Evolutionary conservation across 352 stramenopile genomes (phyloP).

Genomic region (Stramenopiles sp.): DNA sequence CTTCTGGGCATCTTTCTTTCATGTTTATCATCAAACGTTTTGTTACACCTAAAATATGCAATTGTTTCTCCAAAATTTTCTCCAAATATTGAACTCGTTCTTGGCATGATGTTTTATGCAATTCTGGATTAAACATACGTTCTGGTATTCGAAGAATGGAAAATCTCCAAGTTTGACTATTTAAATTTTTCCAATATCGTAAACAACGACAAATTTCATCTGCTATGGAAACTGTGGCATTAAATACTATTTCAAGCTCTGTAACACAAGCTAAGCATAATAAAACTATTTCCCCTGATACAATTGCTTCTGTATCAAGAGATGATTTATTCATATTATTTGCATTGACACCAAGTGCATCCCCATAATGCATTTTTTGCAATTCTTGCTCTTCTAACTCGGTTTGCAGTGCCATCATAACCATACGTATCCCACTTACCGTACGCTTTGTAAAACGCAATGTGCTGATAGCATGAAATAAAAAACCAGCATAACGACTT

Average conservation of each 20-base stretch:
- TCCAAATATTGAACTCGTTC: not conserved
- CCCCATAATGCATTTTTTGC: not conserved
- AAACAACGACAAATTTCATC: not conserved
- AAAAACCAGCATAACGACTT: not conserved
- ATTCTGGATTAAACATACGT: not conserved
- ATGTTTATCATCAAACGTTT: not conserved
- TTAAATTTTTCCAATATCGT: not conserved
- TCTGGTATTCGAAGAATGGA: not conserved
- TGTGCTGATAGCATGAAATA: not conserved
- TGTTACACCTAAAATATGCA: not conserved
- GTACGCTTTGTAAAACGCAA: not conserved
- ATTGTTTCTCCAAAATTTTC: not conserved
- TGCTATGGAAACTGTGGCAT: not conserved
- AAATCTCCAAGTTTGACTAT: not conserved
- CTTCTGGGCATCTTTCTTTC: not conserved
- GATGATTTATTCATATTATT: not conserved
- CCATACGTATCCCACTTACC: not conserved
- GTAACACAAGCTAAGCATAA: not conserved
- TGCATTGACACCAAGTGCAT: not conserved
- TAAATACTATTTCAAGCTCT: not conserved
- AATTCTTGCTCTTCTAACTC: not conserved
- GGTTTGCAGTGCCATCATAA: not conserved
- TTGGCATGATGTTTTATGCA: not conserved
- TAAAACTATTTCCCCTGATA: not conserved
- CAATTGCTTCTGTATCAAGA: not conserved